A percentile compares a stretch with the other conserved stretches of the same genome.
Conservation (phyloP, 2,329 filamentous ascomycete species). For the Epicoccum sorghinum region DNA sequence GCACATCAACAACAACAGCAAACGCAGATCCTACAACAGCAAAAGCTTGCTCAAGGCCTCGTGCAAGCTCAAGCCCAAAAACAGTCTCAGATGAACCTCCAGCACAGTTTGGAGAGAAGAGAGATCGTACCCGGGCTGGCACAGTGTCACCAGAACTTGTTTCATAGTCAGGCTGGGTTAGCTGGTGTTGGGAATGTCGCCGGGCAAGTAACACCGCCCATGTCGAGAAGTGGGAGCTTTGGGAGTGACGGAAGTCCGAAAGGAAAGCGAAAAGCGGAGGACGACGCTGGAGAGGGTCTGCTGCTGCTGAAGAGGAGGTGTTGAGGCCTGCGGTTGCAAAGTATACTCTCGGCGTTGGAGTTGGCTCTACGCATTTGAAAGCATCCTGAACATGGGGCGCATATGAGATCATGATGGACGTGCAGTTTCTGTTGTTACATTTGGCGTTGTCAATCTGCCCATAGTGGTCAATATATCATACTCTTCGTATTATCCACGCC, state of each 20-base stretch:
- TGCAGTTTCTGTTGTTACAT: background rate
- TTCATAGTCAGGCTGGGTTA: slow-evolving; percentile 20
- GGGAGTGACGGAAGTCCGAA: slow-evolving; percentile 24
- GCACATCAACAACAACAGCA: slow-evolving; percentile 24
- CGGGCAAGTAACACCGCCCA: slow-evolving; percentile 31
- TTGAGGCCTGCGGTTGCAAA: slow-evolving; percentile 13
- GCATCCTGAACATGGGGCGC: background rate
- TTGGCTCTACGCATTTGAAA: slow-evolving; percentile 5
- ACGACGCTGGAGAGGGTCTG: slow-evolving; percentile 16
- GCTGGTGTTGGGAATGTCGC: slow-evolving; percentile 16
- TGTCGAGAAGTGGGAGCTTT: slow-evolving; percentile 37
- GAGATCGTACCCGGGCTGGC: slow-evolving; percentile 13
- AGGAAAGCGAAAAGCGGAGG: slow-evolving; percentile 35
- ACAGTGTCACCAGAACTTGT: slow-evolving; percentile 17
- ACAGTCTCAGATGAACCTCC: slow-evolving; percentile 14
- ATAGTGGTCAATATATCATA: background rate
- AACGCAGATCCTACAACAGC: slow-evolving; percentile 9
- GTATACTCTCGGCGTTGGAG: background rate
- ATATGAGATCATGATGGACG: too few relatives aligned
- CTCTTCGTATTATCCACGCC: background rate
- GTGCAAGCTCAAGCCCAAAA: slow-evolving; percentile 11
- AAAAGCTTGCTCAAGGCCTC: slow-evolving; percentile 14
- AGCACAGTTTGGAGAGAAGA: slow-evolving; percentile 10
- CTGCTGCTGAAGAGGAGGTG: slow-evolving; percentile 25
- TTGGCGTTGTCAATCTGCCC: background rate